Base-by-base conservation (phyloP, 495 filamentous ascomycete species). In the Daldinia childiae region DNA sequence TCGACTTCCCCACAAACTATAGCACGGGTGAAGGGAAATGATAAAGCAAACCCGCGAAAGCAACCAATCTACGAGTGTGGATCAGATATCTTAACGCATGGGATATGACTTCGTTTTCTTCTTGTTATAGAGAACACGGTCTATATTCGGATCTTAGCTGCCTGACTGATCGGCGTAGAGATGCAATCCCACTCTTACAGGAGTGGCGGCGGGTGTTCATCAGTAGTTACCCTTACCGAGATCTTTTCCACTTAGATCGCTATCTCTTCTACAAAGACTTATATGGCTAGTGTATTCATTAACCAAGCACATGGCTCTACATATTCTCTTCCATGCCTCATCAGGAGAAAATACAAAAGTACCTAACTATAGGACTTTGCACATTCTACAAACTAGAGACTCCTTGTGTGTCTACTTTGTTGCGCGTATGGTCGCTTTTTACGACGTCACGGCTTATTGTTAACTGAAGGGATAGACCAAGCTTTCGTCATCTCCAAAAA, bases 1-100 rank as follows among this genome's bases (percentile, higher is more conserved):
- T 73, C 71, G 36, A 66, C 71, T 73, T 73, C 62, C 36, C 66
- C 62, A 64, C 61, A 66, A 34, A 24, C 43, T 15, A 63, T 38
- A 64, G 15, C 26, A 58, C 57, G 58, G 34, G 30, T 43, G 21
- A 65, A 54, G 43, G 66, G 60, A 58, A 60, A 65, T 68, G 58
- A 64, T 24, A 27, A 55, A 64, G 27, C 43, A 55, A 34, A 60
- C 52, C 21, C 0, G 24, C 24, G 30, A 30, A 63, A 59, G 29
- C 32, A 30, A 15, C 55, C 41, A 57, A 61, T 65, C 43, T 62
- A 27, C 62, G 39, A 62, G 50, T 61, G 56, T 26, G 50, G 19
- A 38, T 56, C 32, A 41, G 19, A 32, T 19, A 52, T 12, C 29
- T 56, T 52, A 41, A 54, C 19, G 30, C 62, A 15, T 19, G 15